phyloP scores from a whole-genome alignment of 768 basidiomycete species.

The Xerocomellus intermedius region DNA sequence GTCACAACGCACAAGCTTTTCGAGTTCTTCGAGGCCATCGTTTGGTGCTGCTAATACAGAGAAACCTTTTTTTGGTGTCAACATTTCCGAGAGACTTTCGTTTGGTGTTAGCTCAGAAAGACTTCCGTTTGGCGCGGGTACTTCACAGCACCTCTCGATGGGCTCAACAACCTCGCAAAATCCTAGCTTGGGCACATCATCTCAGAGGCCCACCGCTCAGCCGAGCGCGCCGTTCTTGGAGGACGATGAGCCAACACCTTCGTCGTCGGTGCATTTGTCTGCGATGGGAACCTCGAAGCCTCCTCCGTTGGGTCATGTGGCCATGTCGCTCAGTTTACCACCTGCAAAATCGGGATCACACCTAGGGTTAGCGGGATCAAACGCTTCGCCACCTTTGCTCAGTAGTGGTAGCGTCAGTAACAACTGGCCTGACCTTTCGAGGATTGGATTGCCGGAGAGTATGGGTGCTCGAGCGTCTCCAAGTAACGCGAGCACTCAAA shows the following conservation, averaged over 20 bases:
- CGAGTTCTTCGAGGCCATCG: slow-evolving; percentile 16
- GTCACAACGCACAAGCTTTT: slow-evolving; percentile 25
- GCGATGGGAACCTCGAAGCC: slow-evolving; percentile 3
- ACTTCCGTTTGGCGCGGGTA: slow-evolving; percentile 8
- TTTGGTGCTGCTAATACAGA: slow-evolving; percentile 19
- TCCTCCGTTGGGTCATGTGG: slow-evolving; percentile 11
- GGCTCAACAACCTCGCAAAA: slow-evolving; percentile 6
- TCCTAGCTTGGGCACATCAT: slow-evolving; percentile 4
- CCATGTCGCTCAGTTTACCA: slow-evolving; percentile 18
- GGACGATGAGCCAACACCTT: slow-evolving; percentile 14
- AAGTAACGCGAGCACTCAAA: not conserved
- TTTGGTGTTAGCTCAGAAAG: slow-evolving; percentile 18
- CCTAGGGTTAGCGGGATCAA: not conserved
- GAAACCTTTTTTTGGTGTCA: slow-evolving; percentile 12
- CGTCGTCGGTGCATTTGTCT: slow-evolving; percentile 5
- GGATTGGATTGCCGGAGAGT: slow-evolving; percentile 19
- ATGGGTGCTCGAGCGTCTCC: slow-evolving; percentile 8
- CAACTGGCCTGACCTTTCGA: slow-evolving; percentile 14
- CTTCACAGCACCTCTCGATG: slow-evolving; percentile 11
- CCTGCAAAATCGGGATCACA: slow-evolving; percentile 12
- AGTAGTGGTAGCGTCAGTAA: not conserved
- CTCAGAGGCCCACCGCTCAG: slow-evolving; percentile 10
- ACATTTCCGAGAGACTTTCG: slow-evolving; percentile 17
- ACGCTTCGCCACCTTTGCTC: slow-evolving; percentile 7
- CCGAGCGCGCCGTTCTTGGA: slow-evolving; percentile 12